Base-by-base conservation (phyloP, 805 yeast genomes). In the Wickerhamiella spandovensis region DNA sequence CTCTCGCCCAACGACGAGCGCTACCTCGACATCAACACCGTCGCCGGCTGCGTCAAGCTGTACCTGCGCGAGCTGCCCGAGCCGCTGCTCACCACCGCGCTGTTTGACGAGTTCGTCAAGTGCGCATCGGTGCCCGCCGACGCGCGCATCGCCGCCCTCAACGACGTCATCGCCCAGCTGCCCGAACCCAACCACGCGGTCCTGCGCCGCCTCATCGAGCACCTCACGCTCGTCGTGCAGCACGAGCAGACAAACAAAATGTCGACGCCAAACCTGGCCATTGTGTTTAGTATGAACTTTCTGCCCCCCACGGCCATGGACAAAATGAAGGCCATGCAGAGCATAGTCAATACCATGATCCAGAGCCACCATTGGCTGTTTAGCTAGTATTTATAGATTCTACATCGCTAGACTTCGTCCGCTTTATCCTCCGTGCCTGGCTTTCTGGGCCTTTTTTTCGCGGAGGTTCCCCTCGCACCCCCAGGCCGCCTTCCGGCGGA, bases 191-290 rank as follows among this genome's bases (percentile, higher is more conserved):
- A 87, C 63, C 85, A 76, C 60, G 75, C 77, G 48, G 73, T 90
- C 8, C 70, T 90, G 63, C 77, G 77, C 59, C 67, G 83, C 46
- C 70, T 90, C 49, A 72, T 83, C 38, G 67, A 72, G 43, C 97
- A 89, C 67, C 73, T 89, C 68, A 72, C 75, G 55, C 74, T 73
- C 56, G 81, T 90, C 22, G 80, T 83, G 49, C 74, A 74, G 52
- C 79, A 78, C 60, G 79, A 81, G 44, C 79, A 76, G 10, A 68
- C 67, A 45, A 90, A 90, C 67, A 81, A 81, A 63, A 90, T 90
- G 97, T 85, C 82, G 50, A 78, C 95, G 2, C 81, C 87, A 1
- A 90, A 90, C 62, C 68, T 90, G 60, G 95, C 96, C 4, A 90
- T 94, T 50, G 96, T 90, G 6, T 82, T 90, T 59, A 73, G 82